phyloP scores from a whole-genome alignment of 371 early-diverging fungal species.

The Mucor racemosus region DNA sequence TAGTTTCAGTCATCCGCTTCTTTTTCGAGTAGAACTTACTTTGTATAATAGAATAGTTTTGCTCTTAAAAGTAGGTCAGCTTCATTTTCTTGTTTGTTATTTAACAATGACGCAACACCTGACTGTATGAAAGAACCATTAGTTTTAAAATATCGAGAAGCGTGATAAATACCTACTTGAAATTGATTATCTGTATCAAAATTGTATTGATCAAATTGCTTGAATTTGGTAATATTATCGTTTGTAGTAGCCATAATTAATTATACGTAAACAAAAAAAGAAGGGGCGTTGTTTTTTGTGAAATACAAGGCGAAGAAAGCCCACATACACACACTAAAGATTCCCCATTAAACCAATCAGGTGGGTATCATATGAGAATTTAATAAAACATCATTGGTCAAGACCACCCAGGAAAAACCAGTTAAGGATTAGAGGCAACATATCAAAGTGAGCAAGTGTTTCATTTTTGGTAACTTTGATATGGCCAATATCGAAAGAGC shows the following conservation, averaged over 20 bases:
- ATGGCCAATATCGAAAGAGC: too few species aligned
- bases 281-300: background rate
- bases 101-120: slow-evolving; percentile 26
- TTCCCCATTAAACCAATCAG: background rate
- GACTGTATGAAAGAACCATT: slow-evolving; percentile 6
- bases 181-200: slow-evolving; percentile 32
- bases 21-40: slow-evolving; percentile 10
- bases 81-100: slow-evolving; percentile 26
- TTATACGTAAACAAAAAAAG: slow-evolving; percentile 6
- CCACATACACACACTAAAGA: background rate
- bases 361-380: background rate
- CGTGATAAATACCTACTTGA: slow-evolving; percentile 15
- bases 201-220: slow-evolving; percentile 21
- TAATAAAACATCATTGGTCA: background rate
- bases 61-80: slow-evolving; percentile 27
- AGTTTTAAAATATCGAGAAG: background rate
- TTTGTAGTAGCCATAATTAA: background rate
- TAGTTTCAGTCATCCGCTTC: background rate
- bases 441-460: too few species aligned
- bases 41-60: slow-evolving; percentile 36
- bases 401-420: too few species aligned
- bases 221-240: background rate
- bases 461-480: too few species aligned
- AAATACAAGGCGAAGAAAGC: background rate
- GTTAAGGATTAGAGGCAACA: too few species aligned